Evolutionary conservation across 2,329 filamentous ascomycete species (phyloP), one percentile per base, ranked within the genome.

Genomic region (Cordyceps pruinosa): DNA sequence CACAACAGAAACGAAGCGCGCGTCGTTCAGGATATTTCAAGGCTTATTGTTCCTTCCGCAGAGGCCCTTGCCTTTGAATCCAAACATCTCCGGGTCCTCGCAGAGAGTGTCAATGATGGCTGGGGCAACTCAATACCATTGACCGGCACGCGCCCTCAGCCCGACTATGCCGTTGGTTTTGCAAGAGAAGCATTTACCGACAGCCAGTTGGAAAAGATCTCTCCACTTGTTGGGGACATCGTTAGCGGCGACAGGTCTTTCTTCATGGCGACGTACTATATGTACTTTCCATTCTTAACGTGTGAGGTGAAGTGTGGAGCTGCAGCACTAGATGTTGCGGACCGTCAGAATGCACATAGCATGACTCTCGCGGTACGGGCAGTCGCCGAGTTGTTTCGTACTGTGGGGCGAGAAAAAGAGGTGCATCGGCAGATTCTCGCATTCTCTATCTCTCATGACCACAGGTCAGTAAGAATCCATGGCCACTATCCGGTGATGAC

Each of bases 201-300:
- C 0, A 64, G 70, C 15, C 72, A 77, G 59, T 67, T 74, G 9
- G 39, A 64, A 10, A 76, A 70, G 62, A 60, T 79, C 10, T 44
- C 60, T 23, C 70, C 71, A 5, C 71, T 70, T 44, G 62, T 73
- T 56, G 65, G 68, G 56, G 59, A 73, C 35, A 62, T 68, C 7
- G 49, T 66, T 28, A 53, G 48, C 47, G 63, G 64, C 21, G 66
- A 72, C 56, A 60, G 60, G 50, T 77, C 69, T 19, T 70, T 64
- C 60, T 77, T 77, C 59, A 73, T 74, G 66, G 70, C 65, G 17
- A 78, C 72, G n/a, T 73, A 67, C 51, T 65, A 72, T 12, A 76
- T 77, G 66, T 75, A 73, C 64, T 76, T 79, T 58, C 74, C 73
- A 13, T 79, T 78, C 60, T 64, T 79, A 1, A 71, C 72, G 1